phyloP scores from a whole-genome alignment of 352 stramenopile genomes.

The Sclerospora graminicola region DNA sequence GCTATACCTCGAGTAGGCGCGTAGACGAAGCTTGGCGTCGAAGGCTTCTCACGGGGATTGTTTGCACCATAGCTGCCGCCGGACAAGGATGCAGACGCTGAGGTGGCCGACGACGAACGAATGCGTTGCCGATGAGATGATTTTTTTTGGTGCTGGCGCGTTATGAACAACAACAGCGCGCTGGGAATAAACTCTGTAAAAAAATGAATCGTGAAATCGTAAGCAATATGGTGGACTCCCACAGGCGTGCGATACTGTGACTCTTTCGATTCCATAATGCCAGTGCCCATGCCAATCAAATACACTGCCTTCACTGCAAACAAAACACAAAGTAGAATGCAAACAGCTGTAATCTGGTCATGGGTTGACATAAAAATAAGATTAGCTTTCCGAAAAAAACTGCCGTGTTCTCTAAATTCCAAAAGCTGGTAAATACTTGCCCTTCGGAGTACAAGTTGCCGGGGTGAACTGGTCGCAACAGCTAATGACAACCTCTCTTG shows the following conservation, averaged over 20 bases:
- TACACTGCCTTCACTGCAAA: slow-evolving; percentile 62
- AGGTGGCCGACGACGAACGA: slow-evolving; percentile 18
- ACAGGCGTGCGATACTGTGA: slow-evolving; percentile 48
- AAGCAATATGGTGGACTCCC: slow-evolving; percentile 56
- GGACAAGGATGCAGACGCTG: slow-evolving; percentile 20
- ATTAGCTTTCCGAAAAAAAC: not conserved
- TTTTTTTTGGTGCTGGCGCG: slow-evolving; percentile 30
- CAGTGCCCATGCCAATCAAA: slow-evolving; percentile 56
- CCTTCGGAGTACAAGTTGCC: slow-evolving; percentile 52
- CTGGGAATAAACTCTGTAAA: slow-evolving; percentile 64
- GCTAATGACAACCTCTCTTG: slow-evolving; percentile 11
- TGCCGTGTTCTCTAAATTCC: not conserved
- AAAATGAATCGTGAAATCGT: slow-evolving; percentile 65
- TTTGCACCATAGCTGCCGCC: slow-evolving; percentile 21
- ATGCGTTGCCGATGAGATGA: slow-evolving; percentile 13
- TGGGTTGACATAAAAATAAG: slow-evolving; percentile 1
- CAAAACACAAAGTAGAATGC: slow-evolving; percentile 55
- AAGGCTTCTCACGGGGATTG: slow-evolving; percentile 26
- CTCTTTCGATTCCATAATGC: slow-evolving; percentile 49
- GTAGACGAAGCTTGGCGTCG: slow-evolving; percentile 29
- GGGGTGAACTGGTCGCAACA: slow-evolving; percentile 25
- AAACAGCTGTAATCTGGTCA: slow-evolving; percentile 64
- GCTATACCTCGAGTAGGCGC: slow-evolving; percentile 23
- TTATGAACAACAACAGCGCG: slow-evolving; percentile 59
- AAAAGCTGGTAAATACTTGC: too few species aligned